phyloP scores from a whole-genome alignment of 306 rosid genomes.

The Quercus parvula region DNA sequence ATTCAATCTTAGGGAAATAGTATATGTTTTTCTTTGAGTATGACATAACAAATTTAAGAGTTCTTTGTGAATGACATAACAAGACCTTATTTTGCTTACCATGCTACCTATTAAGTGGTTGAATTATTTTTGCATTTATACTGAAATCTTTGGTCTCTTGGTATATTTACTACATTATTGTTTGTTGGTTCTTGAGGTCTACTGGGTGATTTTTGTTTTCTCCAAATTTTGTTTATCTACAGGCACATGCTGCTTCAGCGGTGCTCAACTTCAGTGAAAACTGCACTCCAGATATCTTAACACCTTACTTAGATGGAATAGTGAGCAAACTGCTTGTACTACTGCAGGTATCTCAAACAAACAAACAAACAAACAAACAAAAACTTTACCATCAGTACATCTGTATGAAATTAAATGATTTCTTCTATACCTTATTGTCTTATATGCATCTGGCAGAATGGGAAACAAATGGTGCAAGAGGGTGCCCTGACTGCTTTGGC shows the following conservation, averaged over 20 bases:
- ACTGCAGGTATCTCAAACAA: constrained; percentile 66
- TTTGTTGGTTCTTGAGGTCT: neutral
- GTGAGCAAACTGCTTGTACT: constrained; percentile 91
- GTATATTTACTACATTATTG: neutral
- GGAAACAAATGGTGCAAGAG: constrained; percentile 99
- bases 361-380: neutral
- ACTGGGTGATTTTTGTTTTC: neutral
- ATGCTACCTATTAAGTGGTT: neutral
- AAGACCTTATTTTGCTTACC: neutral
- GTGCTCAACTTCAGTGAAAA: constrained; percentile 99
- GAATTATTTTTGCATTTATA: neutral
- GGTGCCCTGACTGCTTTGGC: constrained; percentile 99
- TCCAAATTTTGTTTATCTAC: constrained; percentile 16
- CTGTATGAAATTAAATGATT: neutral
- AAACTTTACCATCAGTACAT: neutral
- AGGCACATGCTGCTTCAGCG: constrained; percentile 99
- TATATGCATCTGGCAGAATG: constrained; percentile 55
- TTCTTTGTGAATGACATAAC: too few species aligned
- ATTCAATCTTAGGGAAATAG: neutral
- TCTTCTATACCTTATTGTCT: constrained; percentile 1
- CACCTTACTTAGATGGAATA: constrained; percentile 88
- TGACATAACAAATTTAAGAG: too few species aligned
- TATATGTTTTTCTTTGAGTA: neutral
- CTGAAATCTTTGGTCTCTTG: neutral
- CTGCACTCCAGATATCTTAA: constrained; percentile 88